Conservation (phyloP, 2,329 filamentous ascomycete genomes). For the Nemania serpens region DNA sequence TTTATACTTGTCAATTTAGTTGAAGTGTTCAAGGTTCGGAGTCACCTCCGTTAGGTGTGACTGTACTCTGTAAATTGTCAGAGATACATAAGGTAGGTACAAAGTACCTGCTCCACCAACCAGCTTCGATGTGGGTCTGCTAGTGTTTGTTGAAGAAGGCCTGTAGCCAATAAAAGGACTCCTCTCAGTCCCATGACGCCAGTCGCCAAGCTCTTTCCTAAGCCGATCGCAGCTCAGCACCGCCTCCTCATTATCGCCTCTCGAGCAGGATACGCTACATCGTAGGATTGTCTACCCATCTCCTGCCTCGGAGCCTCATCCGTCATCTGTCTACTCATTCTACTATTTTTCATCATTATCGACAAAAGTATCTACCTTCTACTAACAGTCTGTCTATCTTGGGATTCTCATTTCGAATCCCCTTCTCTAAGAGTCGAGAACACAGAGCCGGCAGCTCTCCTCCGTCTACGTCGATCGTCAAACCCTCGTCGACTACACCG, state of each 20-base stretch:
- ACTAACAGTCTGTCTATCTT: background rate
- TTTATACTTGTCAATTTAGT: no score
- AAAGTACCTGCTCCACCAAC: no score
- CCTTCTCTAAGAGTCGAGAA: no score
- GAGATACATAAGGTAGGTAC: background rate
- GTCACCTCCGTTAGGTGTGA: no score
- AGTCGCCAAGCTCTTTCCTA: constrained; percentile 23
- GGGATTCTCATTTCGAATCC: no score
- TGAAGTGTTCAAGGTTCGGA: no score
- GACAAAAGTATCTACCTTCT: background rate
- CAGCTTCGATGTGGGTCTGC: background rate
- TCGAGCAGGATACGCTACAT: background rate
- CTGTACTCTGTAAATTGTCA: no score
- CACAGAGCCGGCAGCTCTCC: no score
- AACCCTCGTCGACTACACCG: background rate
- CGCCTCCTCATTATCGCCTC: constrained; percentile 19
- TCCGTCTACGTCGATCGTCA: background rate
- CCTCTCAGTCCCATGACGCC: constrained; percentile 26
- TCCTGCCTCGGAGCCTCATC: no score
- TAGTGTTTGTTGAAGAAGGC: constrained; percentile 9
- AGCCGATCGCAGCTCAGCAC: constrained; percentile 13
- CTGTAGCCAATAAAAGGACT: constrained; percentile 15
- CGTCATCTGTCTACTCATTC: background rate
- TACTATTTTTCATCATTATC: background rate
- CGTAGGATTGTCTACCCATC: background rate